Percentiles rank a stretch among this genome's conserved stretches.
Conservation (phyloP, 768 basidiomycete genomes). For the Kwoniella europaea region DNA sequence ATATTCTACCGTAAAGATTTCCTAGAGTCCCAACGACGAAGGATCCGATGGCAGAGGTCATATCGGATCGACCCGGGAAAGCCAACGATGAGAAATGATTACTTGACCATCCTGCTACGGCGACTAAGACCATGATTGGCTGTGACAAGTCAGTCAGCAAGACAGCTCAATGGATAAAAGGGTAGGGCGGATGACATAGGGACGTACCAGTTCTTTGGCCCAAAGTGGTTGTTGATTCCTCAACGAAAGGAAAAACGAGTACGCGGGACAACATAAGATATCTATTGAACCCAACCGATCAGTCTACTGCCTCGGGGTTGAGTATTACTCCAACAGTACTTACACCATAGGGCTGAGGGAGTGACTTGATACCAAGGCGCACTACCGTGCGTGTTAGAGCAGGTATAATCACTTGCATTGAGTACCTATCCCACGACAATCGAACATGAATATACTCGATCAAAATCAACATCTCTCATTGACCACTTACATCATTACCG, state of each 20-base stretch:
- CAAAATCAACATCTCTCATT: too few species aligned
- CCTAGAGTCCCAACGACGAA: slow-evolving; percentile 80
- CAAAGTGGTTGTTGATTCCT: slow-evolving; percentile 60
- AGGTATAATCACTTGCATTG: slow-evolving; percentile 68
- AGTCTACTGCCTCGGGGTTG: not conserved
- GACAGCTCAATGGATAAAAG: not conserved
- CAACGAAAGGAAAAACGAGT: slow-evolving; percentile 56
- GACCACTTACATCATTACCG: slow-evolving; percentile 45
- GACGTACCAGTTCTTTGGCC: slow-evolving; percentile 54
- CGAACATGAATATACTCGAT: not conserved
- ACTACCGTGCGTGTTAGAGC: slow-evolving; percentile 65
- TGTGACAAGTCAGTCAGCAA: slow-evolving; percentile 7
- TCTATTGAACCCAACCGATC: slow-evolving; percentile 24
- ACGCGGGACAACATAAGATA: slow-evolving; percentile 59
- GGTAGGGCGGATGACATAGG: not conserved
- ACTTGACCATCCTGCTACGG: slow-evolving; percentile 75
- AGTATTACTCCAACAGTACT: slow-evolving; percentile 37
- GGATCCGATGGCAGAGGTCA: slow-evolving; percentile 78
- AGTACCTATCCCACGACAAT: slow-evolving; percentile 52
- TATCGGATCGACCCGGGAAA: slow-evolving; percentile 73
- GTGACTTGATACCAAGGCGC: slow-evolving; percentile 77
- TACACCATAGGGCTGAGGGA: slow-evolving; percentile 75
- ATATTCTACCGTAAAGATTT: slow-evolving; percentile 76
- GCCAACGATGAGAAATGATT: slow-evolving; percentile 70
- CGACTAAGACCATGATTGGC: slow-evolving; percentile 64